Conservation (phyloP, 495 filamentous ascomycete genomes). For the Apiosordaria backusii region DNA sequence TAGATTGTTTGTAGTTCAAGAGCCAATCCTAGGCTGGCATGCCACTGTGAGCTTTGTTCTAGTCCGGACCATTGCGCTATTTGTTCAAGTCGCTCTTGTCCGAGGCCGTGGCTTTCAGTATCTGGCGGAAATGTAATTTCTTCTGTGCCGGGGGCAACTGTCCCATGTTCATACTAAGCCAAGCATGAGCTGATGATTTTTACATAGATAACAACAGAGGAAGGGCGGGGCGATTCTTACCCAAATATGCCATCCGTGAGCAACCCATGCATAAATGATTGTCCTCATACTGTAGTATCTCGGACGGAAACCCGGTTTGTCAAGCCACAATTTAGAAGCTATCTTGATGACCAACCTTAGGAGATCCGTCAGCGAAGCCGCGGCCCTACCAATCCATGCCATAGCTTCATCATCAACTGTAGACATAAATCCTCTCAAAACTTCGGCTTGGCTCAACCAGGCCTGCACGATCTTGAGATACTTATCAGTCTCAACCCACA, state of each 20-base stretch:
- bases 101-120: not conserved
- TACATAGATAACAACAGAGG: not conserved
- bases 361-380: not conserved
- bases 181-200: not conserved
- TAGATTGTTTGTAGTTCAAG: slow-evolving; percentile 8
- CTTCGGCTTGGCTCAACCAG: slow-evolving; percentile 6
- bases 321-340: slow-evolving; percentile 5
- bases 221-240: not conserved
- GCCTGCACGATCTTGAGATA: slow-evolving; percentile 11
- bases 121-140: not conserved
- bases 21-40: slow-evolving; percentile 11
- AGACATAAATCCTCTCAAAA: not conserved
- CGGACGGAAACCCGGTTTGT: not conserved
- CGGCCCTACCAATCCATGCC: slow-evolving; percentile 5
- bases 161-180: not conserved
- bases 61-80: not conserved
- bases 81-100: not conserved
- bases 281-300: not conserved
- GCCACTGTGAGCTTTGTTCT: slow-evolving; percentile 12
- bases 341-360: slow-evolving; percentile 2
- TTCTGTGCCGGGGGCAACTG: not conserved
- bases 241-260: not conserved
- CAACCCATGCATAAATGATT: not conserved
- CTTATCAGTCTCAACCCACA: slow-evolving; percentile 13
- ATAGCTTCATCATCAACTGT: not conserved